A percentile compares a stretch with the other conserved stretches of the same genome.
Evolutionary conservation across 2,329 filamentous ascomycete genomes (phyloP).

Genomic region (Fusarium buharicum): DNA sequence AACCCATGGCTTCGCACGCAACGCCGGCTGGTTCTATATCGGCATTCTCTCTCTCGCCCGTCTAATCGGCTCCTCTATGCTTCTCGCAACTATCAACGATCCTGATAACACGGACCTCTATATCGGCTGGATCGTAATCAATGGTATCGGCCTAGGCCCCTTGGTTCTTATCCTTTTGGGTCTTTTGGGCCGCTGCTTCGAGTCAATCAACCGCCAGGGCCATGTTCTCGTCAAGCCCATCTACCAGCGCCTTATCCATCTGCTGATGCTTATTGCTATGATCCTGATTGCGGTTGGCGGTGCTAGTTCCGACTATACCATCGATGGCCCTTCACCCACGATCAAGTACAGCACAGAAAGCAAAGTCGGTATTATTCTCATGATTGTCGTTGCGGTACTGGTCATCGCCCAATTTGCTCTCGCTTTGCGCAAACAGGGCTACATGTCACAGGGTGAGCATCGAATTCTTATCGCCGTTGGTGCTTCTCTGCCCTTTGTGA

Average conservation of each 20-base stretch:
- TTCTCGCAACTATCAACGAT: conserved; percentile 57
- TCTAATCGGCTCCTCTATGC: conserved; percentile 64
- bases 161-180: conserved; percentile 57
- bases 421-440: conserved; percentile 53
- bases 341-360: conserved; percentile 46
- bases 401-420: conserved; percentile 54
- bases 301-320: conserved; percentile 40
- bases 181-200: conserved; percentile 52
- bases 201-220: conserved; percentile 58
- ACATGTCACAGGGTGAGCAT: conserved; percentile 62
- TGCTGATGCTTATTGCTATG: conserved; percentile 56
- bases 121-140: conserved; percentile 48
- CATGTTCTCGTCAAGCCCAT: conserved; percentile 44
- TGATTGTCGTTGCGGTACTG: conserved; percentile 54
- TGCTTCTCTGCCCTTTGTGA: conserved; percentile 49
- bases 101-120: conserved; percentile 56
- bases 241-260: conserved; percentile 51
- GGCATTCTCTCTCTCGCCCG: conserved; percentile 67
- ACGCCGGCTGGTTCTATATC: conserved; percentile 70
- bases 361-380: conserved; percentile 44
- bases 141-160: conserved; percentile 54
- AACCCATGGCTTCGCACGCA: conserved; percentile 62
- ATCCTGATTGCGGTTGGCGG: conserved; percentile 50
- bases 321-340: conserved; percentile 36
- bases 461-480: conserved; percentile 60